Conservation (phyloP, 1,139 yeast species). For the Meyerozyma elateridarum region DNA sequence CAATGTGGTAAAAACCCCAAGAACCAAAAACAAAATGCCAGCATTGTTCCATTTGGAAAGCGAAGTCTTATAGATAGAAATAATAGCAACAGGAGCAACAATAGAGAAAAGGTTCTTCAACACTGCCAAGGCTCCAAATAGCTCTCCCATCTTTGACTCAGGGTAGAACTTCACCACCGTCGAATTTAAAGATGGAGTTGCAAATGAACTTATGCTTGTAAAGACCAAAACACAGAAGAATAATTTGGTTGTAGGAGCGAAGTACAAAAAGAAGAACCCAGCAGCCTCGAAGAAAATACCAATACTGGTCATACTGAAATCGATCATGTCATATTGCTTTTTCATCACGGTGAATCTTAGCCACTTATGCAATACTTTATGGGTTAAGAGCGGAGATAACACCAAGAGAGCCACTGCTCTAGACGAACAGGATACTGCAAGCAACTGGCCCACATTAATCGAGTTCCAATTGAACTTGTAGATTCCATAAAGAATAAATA, state of each 20-base stretch:
- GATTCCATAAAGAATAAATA: constrained; percentile 54
- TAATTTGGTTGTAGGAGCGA: constrained; percentile 7
- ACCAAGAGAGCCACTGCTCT: constrained; percentile 31
- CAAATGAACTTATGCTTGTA: constrained; percentile 35
- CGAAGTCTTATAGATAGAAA: constrained; percentile 31
- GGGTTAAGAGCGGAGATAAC: constrained; percentile 31
- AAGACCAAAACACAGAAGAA: constrained; percentile 16
- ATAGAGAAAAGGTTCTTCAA: constrained; percentile 36
- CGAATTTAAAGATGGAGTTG: constrained; percentile 50
- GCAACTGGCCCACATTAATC: constrained; percentile 51
- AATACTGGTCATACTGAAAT: constrained; percentile 32
- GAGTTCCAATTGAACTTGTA: constrained; percentile 58
- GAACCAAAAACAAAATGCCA: constrained; percentile 8
- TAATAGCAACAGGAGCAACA: constrained; percentile 33
- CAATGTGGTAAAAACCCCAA: constrained; percentile 2
- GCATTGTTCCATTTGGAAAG: constrained; percentile 9
- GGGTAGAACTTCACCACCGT: constrained; percentile 49
- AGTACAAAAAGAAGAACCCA: constrained; percentile 30
- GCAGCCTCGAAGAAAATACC: constrained; percentile 35
- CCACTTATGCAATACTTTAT: constrained; percentile 20
- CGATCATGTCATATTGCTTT: constrained; percentile 49
- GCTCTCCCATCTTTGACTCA: constrained; percentile 45
- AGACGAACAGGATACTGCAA: constrained; percentile 51
- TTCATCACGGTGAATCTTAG: constrained; percentile 12
- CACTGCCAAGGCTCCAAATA: constrained; percentile 46